phyloP scores from a whole-genome alignment of 768 basidiomycete species.

The Lyophyllum atratum region DNA sequence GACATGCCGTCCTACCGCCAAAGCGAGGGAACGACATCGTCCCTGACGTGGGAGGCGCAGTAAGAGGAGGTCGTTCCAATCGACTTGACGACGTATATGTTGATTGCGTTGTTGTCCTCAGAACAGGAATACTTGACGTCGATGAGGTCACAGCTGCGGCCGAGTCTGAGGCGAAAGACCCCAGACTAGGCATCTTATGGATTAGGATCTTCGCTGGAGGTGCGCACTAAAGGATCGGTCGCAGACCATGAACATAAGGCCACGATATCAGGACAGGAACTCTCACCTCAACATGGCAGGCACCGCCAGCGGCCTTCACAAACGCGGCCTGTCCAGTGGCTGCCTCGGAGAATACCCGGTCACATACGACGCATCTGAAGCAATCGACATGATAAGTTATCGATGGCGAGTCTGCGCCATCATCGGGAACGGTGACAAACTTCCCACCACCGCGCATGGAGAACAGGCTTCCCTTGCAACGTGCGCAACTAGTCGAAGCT shows the following conservation, averaged over 20 bases:
- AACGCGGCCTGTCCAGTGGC: slow-evolving; percentile 69
- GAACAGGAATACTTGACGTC: slow-evolving; percentile 3
- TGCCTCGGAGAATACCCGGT: slow-evolving; percentile 61
- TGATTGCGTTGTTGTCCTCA: slow-evolving; percentile 17
- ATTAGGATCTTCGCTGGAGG: slow-evolving; percentile 42
- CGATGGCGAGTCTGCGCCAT: slow-evolving; percentile 45
- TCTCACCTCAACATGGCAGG: slow-evolving; percentile 67
- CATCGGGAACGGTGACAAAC: slow-evolving; percentile 72
- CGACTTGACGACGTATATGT: slow-evolving; percentile 35
- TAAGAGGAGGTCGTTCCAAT: slow-evolving; percentile 39
- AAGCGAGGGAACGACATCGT: slow-evolving; percentile 51
- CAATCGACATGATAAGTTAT: slow-evolving; percentile 74
- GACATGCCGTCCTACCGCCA: slow-evolving; percentile 63
- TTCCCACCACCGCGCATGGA: slow-evolving; percentile 56
- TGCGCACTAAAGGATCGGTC: slow-evolving; percentile 37
- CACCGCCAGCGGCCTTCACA: slow-evolving; percentile 62
- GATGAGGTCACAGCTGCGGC: slow-evolving; percentile 4
- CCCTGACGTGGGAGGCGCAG: slow-evolving; percentile 31
- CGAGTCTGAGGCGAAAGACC: slow-evolving; percentile 19
- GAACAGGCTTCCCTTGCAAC: slow-evolving; percentile 62
- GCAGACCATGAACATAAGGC: neutral
- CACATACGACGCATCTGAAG: slow-evolving; percentile 72
- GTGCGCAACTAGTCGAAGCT: slow-evolving; percentile 53
- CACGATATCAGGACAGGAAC: neutral
- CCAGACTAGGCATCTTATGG: slow-evolving; percentile 33